Percentiles rank a stretch among this genome's conserved stretches.
Conservation (phyloP, 257 asterid species). For the Solanum raphanifolium region DNA sequence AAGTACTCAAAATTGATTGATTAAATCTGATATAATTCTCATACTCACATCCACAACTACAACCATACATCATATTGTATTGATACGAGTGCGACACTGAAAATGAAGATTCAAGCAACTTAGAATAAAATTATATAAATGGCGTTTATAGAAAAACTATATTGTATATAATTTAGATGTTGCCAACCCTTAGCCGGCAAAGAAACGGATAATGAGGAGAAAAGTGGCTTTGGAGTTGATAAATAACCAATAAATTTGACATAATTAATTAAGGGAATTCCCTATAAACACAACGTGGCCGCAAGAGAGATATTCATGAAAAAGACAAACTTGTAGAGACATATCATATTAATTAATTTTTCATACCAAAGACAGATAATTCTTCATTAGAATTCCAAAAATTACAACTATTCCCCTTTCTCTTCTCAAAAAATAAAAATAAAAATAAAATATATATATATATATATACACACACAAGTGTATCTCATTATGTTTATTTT, state of each 20-base stretch:
- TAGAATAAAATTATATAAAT: background rate
- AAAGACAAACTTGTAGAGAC: conserved; percentile 11
- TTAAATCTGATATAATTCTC: background rate
- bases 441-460: background rate
- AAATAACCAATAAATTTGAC: conserved; percentile 2
- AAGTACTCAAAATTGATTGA: background rate
- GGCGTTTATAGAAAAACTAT: background rate
- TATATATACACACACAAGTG: background rate
- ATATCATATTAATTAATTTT: background rate
- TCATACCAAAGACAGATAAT: conserved; percentile 21
- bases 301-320: background rate
- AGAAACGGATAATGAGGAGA: conserved; percentile 15
- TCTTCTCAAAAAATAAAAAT: too few relatives aligned
- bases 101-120: background rate
- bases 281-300: background rate
- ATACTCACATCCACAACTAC: background rate
- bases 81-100: background rate
- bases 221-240: conserved; percentile 19
- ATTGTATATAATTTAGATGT: background rate
- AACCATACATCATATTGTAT: too few relatives aligned
- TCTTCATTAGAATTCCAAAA: conserved; percentile 24
- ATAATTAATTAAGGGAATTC: background rate
- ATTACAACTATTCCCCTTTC: background rate
- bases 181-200: conserved; percentile 1
- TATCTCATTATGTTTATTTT: background rate